Conservation (phyloP, 805 yeast species). For the Kluyveromyces wickerhamii region DNA sequence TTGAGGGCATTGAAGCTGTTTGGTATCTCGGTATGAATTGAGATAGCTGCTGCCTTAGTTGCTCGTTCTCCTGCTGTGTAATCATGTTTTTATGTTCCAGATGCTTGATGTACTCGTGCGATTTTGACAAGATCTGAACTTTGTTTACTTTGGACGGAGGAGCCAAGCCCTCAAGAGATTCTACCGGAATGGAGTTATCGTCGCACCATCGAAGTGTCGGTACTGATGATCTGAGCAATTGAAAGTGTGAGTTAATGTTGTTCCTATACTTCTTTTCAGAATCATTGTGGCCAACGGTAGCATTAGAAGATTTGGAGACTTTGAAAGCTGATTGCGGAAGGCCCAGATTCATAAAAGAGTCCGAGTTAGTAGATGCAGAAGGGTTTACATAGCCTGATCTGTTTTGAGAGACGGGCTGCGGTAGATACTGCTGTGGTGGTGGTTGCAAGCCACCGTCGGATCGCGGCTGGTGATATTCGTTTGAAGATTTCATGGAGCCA, state of each 20-base stretch:
- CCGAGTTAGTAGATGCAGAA: too few species aligned
- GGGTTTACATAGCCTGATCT: too few species aligned
- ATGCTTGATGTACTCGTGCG: constrained; percentile 72
- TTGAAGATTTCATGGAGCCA: too few species aligned
- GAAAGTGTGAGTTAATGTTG: constrained; percentile 63
- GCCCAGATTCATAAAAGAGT: too few species aligned
- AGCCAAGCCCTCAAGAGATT: constrained; percentile 61
- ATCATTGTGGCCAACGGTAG: constrained; percentile 46
- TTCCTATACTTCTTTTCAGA: constrained; percentile 76
- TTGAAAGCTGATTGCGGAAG: too few species aligned
- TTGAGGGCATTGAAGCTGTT: not conserved
- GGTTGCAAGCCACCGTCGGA: too few species aligned
- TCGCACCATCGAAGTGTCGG: constrained; percentile 62
- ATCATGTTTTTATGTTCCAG: constrained; percentile 51
- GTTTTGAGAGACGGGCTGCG: too few species aligned
- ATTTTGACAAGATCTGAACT: constrained; percentile 69
- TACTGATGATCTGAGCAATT: constrained; percentile 65
- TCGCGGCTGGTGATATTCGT: too few species aligned
- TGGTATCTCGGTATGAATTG: constrained; percentile 5
- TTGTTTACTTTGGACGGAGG: constrained; percentile 73
- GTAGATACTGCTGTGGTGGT: too few species aligned
- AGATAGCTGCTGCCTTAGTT: constrained; percentile 29
- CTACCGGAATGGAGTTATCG: constrained; percentile 36
- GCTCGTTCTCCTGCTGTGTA: constrained; percentile 45
- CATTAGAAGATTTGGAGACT: too few species aligned